Conservation (phyloP, 116 monocot species). For the Dioscorea cayenensis region DNA sequence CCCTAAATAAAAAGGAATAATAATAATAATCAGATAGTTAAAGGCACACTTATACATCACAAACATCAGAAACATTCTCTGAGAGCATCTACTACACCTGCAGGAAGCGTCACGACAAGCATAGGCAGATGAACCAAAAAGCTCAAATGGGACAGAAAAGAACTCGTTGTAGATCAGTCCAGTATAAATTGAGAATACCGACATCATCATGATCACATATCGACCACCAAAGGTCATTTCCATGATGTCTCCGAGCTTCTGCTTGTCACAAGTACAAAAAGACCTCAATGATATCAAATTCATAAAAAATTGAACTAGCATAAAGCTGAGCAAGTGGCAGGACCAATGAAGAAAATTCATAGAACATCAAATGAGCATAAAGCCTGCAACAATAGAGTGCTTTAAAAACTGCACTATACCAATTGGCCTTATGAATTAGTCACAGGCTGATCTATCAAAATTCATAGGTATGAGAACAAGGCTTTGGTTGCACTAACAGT, state of each 20-base stretch:
- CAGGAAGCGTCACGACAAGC: constrained; percentile 89
- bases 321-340: not conserved
- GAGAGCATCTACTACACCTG: constrained; percentile 39
- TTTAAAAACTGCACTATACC: too few species aligned
- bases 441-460: too few species aligned
- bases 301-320: not conserved
- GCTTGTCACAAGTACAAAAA: constrained; percentile 17
- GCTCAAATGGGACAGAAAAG: constrained; percentile 95
- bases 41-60: not conserved
- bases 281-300: not conserved
- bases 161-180: constrained; percentile 99
- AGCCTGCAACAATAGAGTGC: too few species aligned
- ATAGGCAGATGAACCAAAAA: constrained; percentile 95
- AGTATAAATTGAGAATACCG: constrained; percentile 94
- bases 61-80: not conserved
- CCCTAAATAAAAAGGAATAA: constrained; percentile 24
- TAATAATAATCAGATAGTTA: not conserved
- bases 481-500: too few species aligned
- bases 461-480: too few species aligned
- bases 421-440: too few species aligned
- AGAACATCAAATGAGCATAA: too few species aligned
- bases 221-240: constrained; percentile 99
- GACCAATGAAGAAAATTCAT: not conserved
- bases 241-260: constrained; percentile 98
- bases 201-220: constrained; percentile 96